These are phyloP conservation scores for Aureobasidium melanogenum DNA, from an alignment of 2,329 filamentous ascomycete genomes.

Conservation along the genomic window DNA sequence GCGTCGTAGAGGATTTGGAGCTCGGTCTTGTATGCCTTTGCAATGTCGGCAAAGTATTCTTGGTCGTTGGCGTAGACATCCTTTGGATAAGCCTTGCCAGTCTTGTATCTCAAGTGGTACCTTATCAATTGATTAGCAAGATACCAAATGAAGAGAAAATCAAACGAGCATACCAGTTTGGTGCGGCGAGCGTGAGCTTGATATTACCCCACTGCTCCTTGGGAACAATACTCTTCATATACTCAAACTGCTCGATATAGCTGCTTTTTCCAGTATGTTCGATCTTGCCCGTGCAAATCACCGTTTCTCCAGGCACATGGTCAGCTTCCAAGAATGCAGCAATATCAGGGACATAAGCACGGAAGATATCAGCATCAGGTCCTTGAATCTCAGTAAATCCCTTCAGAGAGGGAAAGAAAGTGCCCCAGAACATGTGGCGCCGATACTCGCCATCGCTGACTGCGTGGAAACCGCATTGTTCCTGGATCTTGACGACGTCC, in stretches of 20 bases:
- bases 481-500: conserved; percentile 54
- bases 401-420: conserved; percentile 46
- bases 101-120: conserved; percentile 59
- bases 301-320: conserved; percentile 47
- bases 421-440: conserved; percentile 46
- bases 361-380: conserved; percentile 43
- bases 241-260: conserved; percentile 51
- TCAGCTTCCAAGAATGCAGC: conserved; percentile 52
- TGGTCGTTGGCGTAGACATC: conserved; percentile 38
- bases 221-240: conserved; percentile 50
- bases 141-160: too few species aligned
- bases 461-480: conserved; percentile 50
- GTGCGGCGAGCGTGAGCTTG: conserved; percentile 37
- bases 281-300: conserved; percentile 50
- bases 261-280: conserved; percentile 46
- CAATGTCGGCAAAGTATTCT: conserved; percentile 40
- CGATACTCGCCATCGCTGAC: conserved; percentile 59
- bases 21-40: conserved; percentile 39
- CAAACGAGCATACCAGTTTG: conserved; percentile 18
- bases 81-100: conserved; percentile 38
- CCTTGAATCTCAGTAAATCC: conserved; percentile 45
- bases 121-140: conserved; percentile 35
- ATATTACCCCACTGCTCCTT: conserved; percentile 54
- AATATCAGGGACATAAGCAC: conserved; percentile 45
- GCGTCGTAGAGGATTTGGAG: conserved; percentile 37